These are phyloP conservation scores for Sporothrix luriei DNA, from an alignment of 2,329 filamentous ascomycete genomes.

Conservation along the genomic window DNA sequence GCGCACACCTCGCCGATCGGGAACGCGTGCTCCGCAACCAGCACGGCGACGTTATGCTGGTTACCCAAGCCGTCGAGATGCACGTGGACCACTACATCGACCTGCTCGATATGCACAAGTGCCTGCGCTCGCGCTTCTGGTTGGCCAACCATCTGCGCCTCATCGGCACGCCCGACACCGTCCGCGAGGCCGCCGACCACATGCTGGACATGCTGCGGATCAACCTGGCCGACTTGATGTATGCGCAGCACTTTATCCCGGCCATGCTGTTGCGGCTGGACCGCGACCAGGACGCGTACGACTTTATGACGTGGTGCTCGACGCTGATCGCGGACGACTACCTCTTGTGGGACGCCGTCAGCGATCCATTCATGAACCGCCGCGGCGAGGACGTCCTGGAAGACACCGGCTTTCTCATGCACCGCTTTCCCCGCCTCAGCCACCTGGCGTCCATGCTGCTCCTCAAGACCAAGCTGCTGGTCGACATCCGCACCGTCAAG, in stretches of 20 bases:
- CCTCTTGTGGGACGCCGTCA: conserved; percentile 45
- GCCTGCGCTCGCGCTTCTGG: conserved; percentile 44
- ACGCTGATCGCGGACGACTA: conserved; percentile 36
- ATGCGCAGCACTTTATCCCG: conserved; percentile 32
- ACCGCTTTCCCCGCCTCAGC: neutral
- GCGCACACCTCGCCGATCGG: conserved; percentile 35
- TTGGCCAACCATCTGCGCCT: conserved; percentile 40
- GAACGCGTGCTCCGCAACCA: conserved; percentile 37
- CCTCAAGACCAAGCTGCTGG: conserved; percentile 40
- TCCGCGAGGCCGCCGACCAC: conserved; percentile 21
- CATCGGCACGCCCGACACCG: conserved; percentile 39
- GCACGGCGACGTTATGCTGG: conserved; percentile 14
- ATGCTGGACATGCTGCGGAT: conserved; percentile 32
- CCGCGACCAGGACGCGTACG: conserved; percentile 47
- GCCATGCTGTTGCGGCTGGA: conserved; percentile 41
- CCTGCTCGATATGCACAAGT: conserved; percentile 42
- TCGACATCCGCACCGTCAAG: conserved; percentile 39
- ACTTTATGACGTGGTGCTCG: conserved; percentile 54
- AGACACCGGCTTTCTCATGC: conserved; percentile 1
- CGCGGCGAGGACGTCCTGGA: conserved; percentile 49
- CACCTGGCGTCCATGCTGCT: conserved; percentile 35
- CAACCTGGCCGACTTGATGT: conserved; percentile 32
- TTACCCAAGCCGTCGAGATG: conserved; percentile 39
- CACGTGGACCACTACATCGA: conserved; percentile 45
- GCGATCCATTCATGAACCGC: conserved; percentile 43